A percentile compares a stretch with the other conserved stretches of the same genome.
phyloP scores from a whole-genome alignment of 169 alveolate genomes.

The Plasmodium blacklocki region DNA sequence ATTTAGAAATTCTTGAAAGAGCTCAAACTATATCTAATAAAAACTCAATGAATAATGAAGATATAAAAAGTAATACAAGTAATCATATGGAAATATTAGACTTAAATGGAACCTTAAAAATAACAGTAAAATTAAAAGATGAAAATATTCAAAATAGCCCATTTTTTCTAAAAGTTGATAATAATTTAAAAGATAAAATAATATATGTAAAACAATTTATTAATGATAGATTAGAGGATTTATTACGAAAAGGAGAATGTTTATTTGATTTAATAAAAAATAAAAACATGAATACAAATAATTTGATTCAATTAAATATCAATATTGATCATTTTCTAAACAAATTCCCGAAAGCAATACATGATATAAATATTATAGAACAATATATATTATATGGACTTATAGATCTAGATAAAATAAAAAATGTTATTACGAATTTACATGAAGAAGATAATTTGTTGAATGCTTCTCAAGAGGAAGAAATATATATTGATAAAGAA shows the following conservation, averaged over 20 bases:
- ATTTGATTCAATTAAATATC: conserved; percentile 36
- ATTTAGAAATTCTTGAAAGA: background rate
- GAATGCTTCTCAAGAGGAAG: conserved; percentile 49
- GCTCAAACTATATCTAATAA: too few species aligned
- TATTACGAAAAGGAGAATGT: conserved; percentile 46
- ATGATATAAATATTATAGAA: conserved; percentile 47
- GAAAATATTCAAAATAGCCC: conserved; percentile 67
- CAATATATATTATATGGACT: conserved; percentile 44
- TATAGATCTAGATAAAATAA: conserved; percentile 12
- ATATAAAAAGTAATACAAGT: background rate
- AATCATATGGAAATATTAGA: background rate
- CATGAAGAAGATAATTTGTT: conserved; percentile 18
- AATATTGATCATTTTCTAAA: conserved; percentile 39
- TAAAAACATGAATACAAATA: conserved; percentile 49
- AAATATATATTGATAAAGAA: conserved; percentile 25
- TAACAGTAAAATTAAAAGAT: conserved; percentile 45
- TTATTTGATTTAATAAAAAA: conserved; percentile 44
- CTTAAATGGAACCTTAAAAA: conserved; percentile 22
- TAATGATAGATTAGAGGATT: conserved; percentile 51
- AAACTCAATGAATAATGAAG: background rate
- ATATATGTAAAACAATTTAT: conserved; percentile 41
- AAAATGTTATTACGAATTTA: conserved; percentile 19
- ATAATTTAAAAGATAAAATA: conserved; percentile 19
- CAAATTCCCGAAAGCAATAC: conserved; percentile 46
- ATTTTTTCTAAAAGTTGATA: conserved; percentile 47